A percentile compares a stretch with the other conserved stretches of the same genome.
These are phyloP conservation scores for Puya raimondii DNA, from an alignment of 176 grass and related monocot genomes.

Conservation along the genomic window DNA sequence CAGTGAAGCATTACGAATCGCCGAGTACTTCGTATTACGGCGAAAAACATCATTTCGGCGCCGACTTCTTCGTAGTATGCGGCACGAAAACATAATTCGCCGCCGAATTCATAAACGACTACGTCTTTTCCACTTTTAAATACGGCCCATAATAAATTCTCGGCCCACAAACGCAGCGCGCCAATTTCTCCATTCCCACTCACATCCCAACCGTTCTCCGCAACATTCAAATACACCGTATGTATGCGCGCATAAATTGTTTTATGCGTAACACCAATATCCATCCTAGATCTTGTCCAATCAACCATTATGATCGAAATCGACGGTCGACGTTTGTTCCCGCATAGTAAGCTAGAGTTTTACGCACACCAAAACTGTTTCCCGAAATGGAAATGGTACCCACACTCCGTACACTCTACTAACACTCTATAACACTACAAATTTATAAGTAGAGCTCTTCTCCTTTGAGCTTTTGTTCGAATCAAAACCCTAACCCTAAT, in stretches of 20 bases:
- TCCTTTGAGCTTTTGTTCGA: too few relatives aligned
- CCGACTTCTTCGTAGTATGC: too few relatives aligned
- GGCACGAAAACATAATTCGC: too few relatives aligned
- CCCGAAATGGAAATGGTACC: not conserved
- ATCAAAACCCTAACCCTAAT: too few relatives aligned
- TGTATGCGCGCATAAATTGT: not conserved
- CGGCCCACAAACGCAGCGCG: not conserved
- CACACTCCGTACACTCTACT: not conserved
- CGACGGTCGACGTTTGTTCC: not conserved
- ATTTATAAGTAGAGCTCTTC: too few relatives aligned
- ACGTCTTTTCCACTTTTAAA: too few relatives aligned
- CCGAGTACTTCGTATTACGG: too few relatives aligned
- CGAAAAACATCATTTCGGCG: too few relatives aligned
- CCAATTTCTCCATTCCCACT: not conserved
- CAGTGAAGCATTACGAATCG: too few relatives aligned
- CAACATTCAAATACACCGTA: not conserved
- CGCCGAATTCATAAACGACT: too few relatives aligned
- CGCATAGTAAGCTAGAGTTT: not conserved
- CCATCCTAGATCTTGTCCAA: not conserved
- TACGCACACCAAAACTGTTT: not conserved
- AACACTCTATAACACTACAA: not conserved
- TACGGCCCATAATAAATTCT: too few relatives aligned
- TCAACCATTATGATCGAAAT: not conserved
- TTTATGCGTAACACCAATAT: not conserved
- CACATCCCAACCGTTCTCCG: not conserved